A percentile compares a stretch with the other conserved stretches of the same genome.
phyloP scores from a whole-genome alignment of 768 basidiomycete species.

The Naematelia encephala region DNA sequence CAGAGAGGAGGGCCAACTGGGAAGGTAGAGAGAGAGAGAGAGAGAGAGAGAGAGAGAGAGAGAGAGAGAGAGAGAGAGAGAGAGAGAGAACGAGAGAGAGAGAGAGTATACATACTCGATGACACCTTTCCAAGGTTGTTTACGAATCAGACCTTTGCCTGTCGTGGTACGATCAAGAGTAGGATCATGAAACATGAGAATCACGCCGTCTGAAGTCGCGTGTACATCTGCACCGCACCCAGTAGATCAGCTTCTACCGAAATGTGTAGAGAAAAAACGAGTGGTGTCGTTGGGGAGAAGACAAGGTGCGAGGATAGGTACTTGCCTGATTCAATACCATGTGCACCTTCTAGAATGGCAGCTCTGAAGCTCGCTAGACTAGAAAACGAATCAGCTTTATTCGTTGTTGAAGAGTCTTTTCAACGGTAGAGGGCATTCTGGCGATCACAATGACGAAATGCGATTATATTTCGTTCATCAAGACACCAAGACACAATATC shows the following conservation, averaged over 20 bases:
- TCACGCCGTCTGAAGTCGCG: constrained; percentile 44
- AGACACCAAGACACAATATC: not conserved
- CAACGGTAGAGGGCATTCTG: no score
- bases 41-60: not conserved
- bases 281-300: not conserved
- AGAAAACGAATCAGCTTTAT: not conserved
- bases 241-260: no score
- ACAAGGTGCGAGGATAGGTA: not conserved
- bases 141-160: constrained; percentile 47
- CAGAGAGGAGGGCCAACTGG: not conserved
- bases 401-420: no score
- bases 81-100: not conserved
- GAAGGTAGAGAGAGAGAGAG: not conserved
- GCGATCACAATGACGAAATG: no score
- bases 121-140: constrained; percentile 47
- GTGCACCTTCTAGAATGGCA: constrained; percentile 46
- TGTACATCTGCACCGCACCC: constrained; percentile 44
- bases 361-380: constrained; percentile 47
- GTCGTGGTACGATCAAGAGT: constrained; percentile 50
- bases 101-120: constrained; percentile 40
- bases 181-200: constrained; percentile 52
- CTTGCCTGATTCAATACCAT: constrained; percentile 49
- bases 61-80: not conserved
- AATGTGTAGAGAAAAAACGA: no score
- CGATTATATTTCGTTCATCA: no score